Evolutionary conservation across 1,139 yeast genomes (phyloP).

Genomic region (Lodderomyces jiufengensis): DNA sequence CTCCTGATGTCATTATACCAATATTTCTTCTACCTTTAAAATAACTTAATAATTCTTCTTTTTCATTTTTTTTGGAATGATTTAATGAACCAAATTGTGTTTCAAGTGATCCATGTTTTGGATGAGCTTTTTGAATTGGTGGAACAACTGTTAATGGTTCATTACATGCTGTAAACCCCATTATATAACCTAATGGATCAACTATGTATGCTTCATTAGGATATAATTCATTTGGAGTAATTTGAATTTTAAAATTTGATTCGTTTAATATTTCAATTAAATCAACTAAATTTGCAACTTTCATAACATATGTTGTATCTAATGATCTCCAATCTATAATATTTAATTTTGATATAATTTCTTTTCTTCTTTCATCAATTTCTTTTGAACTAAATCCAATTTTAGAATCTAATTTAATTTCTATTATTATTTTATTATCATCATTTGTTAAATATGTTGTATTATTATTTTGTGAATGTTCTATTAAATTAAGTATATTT

Average conservation of each 20-base stretch:
- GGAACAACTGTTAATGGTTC: conserved; percentile 58
- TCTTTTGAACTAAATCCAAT: conserved; percentile 26
- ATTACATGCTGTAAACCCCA: conserved; percentile 61
- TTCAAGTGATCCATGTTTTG: conserved; percentile 2
- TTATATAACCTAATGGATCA: conserved; percentile 64
- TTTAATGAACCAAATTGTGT: too few species aligned
- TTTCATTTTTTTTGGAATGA: conserved; percentile 35
- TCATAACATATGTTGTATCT: conserved; percentile 39
- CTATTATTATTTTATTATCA: conserved; percentile 28
- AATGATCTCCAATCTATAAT: conserved; percentile 51
- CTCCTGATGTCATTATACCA: conserved; percentile 86
- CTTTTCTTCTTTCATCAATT: conserved; percentile 21
- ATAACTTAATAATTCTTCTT: neutral
- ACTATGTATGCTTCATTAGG: conserved; percentile 66
- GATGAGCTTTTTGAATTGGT: conserved; percentile 23
- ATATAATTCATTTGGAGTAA: conserved; percentile 58
- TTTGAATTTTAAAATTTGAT: conserved; percentile 28
- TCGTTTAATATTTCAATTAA: conserved; percentile 31
- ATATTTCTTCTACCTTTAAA: conserved; percentile 36
- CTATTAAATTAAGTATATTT: conserved; percentile 38
- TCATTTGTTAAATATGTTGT: conserved; percentile 30
- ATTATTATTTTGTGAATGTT: conserved; percentile 22
- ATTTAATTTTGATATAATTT: conserved; percentile 24
- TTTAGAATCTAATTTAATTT: conserved; percentile 22
- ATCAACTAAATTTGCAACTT: conserved; percentile 30